A percentile compares a stretch with the other conserved stretches of the same genome.
These are phyloP conservation scores for Streptanthus diversifolius DNA, from an alignment of 345 rosid genomes.

Conservation along the genomic window DNA sequence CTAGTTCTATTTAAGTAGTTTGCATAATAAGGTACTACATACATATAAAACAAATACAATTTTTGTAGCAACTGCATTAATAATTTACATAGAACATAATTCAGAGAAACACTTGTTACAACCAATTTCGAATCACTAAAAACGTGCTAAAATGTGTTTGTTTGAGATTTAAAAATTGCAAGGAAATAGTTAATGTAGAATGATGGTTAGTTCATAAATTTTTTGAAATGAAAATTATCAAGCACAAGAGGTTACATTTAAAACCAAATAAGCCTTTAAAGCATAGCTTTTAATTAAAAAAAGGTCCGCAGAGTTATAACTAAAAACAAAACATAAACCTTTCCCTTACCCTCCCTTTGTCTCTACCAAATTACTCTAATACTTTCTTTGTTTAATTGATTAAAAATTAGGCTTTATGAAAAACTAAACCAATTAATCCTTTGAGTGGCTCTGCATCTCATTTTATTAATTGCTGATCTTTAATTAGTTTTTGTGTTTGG, in stretches of 20 bases:
- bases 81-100: too few species aligned
- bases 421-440: neutral
- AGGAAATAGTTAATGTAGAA: neutral
- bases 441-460: neutral
- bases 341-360: neutral
- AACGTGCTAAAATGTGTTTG: neutral
- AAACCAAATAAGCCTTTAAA: neutral
- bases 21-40: too few species aligned
- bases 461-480: neutral
- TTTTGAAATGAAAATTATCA: neutral
- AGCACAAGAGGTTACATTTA: neutral
- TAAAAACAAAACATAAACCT: neutral
- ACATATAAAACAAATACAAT: too few species aligned
- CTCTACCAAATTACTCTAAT: neutral
- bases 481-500: conserved; percentile 19
- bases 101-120: neutral
- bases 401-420: neutral
- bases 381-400: neutral
- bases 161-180: neutral
- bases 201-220: neutral
- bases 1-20: too few species aligned
- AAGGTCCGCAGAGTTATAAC: neutral
- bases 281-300: neutral
- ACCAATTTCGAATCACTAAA: too few species aligned
- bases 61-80: too few species aligned